phyloP scores from a whole-genome alignment of 192 early-diverging fungal species.

The Obelidium mucronatum region DNA sequence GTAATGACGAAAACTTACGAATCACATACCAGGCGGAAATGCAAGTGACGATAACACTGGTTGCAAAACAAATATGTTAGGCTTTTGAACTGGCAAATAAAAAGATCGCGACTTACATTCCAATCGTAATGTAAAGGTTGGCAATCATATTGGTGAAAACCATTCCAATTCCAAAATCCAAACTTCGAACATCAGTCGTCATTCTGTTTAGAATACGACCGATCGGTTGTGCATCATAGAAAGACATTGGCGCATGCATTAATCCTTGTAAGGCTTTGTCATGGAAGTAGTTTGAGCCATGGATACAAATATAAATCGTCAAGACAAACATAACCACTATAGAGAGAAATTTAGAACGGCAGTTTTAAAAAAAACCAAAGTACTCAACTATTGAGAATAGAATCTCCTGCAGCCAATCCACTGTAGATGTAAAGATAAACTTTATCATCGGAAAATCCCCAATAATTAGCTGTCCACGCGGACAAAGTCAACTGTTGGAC shows the following conservation, averaged over 20 bases:
- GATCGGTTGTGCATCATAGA: slow-evolving; percentile 35
- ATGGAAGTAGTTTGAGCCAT: slow-evolving; percentile 62
- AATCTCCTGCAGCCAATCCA: neutral
- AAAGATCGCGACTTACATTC: too few relatives aligned
- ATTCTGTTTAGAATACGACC: slow-evolving; percentile 38
- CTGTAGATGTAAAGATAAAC: slow-evolving; percentile 15
- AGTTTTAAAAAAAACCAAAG: slow-evolving; percentile 8
- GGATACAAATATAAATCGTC: slow-evolving; percentile 3
- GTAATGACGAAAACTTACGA: slow-evolving; percentile 15
- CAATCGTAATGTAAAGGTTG: neutral
- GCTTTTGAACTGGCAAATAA: neutral
- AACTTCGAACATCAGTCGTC: neutral
- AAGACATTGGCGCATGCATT: slow-evolving; percentile 60
- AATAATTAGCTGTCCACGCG: slow-evolving; percentile 20
- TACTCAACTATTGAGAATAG: slow-evolving; percentile 20
- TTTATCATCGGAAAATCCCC: neutral
- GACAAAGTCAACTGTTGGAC: slow-evolving; percentile 20
- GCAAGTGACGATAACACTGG: slow-evolving; percentile 9
- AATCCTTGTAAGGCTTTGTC: slow-evolving; percentile 50
- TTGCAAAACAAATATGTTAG: too few relatives aligned
- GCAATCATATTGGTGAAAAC: neutral
- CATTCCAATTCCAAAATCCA: slow-evolving; percentile 2
- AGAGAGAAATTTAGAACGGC: slow-evolving; percentile 5
- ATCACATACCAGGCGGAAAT: slow-evolving; percentile 22
- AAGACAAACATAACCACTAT: slow-evolving; percentile 5